Base-by-base conservation (phyloP, 768 basidiomycete genomes). In the Mycena belliarum region DNA sequence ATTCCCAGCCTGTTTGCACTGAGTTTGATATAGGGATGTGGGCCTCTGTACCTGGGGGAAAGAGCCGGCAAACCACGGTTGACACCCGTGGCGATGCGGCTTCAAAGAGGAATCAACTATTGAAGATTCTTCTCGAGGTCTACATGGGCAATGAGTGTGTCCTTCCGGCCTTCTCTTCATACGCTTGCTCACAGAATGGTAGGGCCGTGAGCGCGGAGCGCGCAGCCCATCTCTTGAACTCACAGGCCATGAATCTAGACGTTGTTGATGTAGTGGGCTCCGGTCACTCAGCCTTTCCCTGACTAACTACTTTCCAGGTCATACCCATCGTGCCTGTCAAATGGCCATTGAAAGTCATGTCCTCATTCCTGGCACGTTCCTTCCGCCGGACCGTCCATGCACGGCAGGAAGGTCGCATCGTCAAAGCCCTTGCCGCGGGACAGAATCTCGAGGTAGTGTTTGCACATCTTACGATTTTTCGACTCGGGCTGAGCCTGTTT, bases 201-300 rank as follows among this genome's bases (percentile, higher is more conserved):
- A 91, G 87, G 45, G 79, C 81, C 55, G 69, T 73, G 1, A 80
- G 79, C 28, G 71, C 82, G 3, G 80, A 82, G 20, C 83, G 85
- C 40, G 84, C 91, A 0, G 81, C 88, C 7, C 79, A 79, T 29
- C 72, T 96, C 38, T 73, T 97, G 29, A 88, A 88, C 68, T 85
- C 93, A 2, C 93, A 95, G 68, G 88, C 87, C 9, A 79, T 85
- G 59, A 87, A 86, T 67, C 76, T 96, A 37, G 92, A 95, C 65
- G 82, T 85, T 6, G 63, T 86, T 16, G 89, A 94, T 68, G 93
- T 95, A 67, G 67, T 86, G 76, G n/a, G n/a, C n/a, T n/a, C 21
- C 21, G 37, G 58, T 45, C 43, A 33, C 46, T 55, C 49, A 50
- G 41, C 32, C 43, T 40, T 33, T 24, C 26, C 12, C 33, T 10